Evolutionary conservation across 78 protist genomes (phyloP), one percentile per base, ranked within the genome.

Genomic region (Dictyostelium brefeldianum): DNA sequence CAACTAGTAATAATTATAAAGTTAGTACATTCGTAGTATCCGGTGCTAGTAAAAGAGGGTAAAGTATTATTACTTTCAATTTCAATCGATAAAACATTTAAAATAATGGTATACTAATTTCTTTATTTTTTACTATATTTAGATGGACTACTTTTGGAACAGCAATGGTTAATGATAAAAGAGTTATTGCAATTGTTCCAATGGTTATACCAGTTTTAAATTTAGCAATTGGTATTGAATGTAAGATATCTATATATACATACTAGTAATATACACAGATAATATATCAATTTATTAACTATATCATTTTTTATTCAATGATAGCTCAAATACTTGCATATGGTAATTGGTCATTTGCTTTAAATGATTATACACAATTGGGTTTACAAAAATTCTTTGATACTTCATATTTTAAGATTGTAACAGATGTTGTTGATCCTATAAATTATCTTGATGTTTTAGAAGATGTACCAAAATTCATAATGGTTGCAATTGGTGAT

Each of bases 11-110:
- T 8, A 25, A 78, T 27, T 29, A 48, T 17, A 81, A 4, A 0
- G 15, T 67, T 67, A 43, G 78, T 14, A 62, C 41, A 14, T 89
- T 89, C 20, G 84, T 89, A 11, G 81, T 87, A 2, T 18, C 71
- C 5, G 94, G 94, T 78, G 94, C 75, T 15, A 57, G 79, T 70
- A 89, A 89, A 73, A 59, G 89, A 56, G 94, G 78, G 25, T 89
- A 84, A n/a, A n/a, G n/a, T n/a, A n/a, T n/a, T n/a, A n/a, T n/a
- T n/a, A n/a, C n/a, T n/a, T n/a, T n/a, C n/a, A n/a, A n/a, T n/a
- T n/a, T n/a, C n/a, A n/a, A n/a, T n/a, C n/a, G n/a, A n/a, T n/a
- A n/a, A n/a, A n/a, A n/a, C n/a, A n/a, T n/a, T n/a, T n/a, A n/a
- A 15, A 12, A 50, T 69, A 22, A 51, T 75, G 25, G 20, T 14